phyloP scores from a whole-genome alignment of 2,329 filamentous ascomycete genomes.

The Trichoderma cornu-damae region DNA sequence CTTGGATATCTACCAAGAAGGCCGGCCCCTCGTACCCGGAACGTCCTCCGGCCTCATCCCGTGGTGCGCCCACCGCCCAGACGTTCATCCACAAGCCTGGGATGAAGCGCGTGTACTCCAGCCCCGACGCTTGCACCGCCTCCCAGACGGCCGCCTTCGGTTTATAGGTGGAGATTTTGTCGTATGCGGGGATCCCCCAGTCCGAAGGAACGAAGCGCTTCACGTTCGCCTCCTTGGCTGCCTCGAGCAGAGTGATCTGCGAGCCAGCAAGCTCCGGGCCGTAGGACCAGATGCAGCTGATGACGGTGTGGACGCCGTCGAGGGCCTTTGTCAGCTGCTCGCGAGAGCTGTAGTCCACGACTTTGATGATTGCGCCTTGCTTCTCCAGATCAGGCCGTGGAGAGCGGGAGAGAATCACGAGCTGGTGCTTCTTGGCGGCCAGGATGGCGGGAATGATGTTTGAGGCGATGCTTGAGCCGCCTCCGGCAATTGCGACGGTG shows the following conservation, averaged over 20 bases:
- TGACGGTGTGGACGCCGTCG: conserved; percentile 8
- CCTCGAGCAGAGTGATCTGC: conserved; percentile 11
- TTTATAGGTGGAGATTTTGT: neutral
- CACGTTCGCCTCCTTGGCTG: conserved; percentile 3
- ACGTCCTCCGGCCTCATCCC: neutral
- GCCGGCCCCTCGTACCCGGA: conserved; percentile 2
- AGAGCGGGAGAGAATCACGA: conserved; percentile 12
- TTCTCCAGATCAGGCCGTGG: neutral
- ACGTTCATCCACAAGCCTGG: conserved; percentile 13
- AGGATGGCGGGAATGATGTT: conserved; percentile 15
- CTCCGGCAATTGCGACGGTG: conserved; percentile 12
- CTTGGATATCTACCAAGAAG: neutral
- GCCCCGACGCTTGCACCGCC: conserved; percentile 1
- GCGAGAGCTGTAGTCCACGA: conserved; percentile 6
- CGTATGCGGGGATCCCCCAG: conserved; percentile 9
- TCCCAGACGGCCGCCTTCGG: conserved; percentile 9
- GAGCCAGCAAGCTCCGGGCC: neutral
- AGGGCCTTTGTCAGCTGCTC: conserved; percentile 7
- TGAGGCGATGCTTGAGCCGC: conserved; percentile 8
- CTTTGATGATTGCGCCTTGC: neutral
- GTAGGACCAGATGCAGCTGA: conserved; percentile 12
- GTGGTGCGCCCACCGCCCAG: conserved; percentile 1
- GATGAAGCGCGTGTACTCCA: conserved; percentile 18
- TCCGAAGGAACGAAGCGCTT: conserved; percentile 5
- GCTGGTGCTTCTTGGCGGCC: conserved; percentile 9